These are phyloP conservation scores for Neolentinus lepideus DNA, from an alignment of 1,284 basidiomycete genomes.

Conservation along the genomic window DNA sequence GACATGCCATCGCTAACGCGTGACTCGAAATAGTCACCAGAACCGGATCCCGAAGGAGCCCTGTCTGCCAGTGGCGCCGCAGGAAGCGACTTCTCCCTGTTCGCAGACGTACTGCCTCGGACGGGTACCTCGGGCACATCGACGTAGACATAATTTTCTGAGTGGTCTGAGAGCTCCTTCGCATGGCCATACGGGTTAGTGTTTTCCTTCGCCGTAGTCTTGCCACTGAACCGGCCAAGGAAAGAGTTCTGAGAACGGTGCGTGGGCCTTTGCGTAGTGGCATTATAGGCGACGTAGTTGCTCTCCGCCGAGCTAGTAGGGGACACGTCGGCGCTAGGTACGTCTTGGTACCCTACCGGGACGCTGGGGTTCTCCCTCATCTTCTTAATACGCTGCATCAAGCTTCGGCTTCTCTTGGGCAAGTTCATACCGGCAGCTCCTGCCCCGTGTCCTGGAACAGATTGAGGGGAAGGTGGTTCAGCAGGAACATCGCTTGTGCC, in stretches of 20 bases:
- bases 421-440: conserved; percentile 24
- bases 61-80: conserved; percentile 28
- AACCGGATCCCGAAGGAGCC: conserved; percentile 10
- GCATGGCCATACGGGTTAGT: conserved; percentile 6
- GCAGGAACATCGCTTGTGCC: conserved; percentile 28
- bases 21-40: conserved; percentile 44
- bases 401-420: conserved; percentile 68
- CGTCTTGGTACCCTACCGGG: conserved; percentile 45
- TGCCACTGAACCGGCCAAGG: conserved; percentile 58
- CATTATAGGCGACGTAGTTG: conserved; percentile 9
- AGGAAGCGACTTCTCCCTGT: conserved; percentile 59
- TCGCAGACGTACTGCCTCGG: conserved; percentile 16
- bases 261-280: conserved; percentile 31
- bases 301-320: conserved; percentile 41
- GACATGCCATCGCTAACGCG: conserved; percentile 11
- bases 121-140: conserved; percentile 27
- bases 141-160: conserved; percentile 59
- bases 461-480: conserved; percentile 27
- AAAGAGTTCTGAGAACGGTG: conserved; percentile 68
- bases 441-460: not conserved
- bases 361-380: conserved; percentile 79
- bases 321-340: conserved; percentile 33
- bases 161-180: conserved; percentile 28
- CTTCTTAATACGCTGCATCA: conserved; percentile 79
- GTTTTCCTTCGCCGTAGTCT: conserved; percentile 12